A percentile compares a stretch with the other conserved stretches of the same genome.
Evolutionary conservation across 2,329 filamentous ascomycete species (phyloP).

Genomic region (Didymella sp.): DNA sequence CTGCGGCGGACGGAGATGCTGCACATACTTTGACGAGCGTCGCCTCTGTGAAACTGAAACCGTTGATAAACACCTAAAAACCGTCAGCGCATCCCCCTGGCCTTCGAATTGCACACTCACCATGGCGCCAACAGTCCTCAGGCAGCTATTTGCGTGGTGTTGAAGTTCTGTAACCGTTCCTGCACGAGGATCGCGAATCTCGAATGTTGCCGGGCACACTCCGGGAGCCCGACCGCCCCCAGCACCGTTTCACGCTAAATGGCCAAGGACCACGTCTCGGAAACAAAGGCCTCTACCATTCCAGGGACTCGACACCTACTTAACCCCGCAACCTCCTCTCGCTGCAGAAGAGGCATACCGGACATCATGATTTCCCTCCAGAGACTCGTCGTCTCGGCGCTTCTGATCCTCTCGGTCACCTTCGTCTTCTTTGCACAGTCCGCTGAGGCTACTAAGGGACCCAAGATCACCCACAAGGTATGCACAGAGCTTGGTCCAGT

Average conservation of each 20-base stretch:
- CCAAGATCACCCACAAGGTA: constrained; percentile 93
- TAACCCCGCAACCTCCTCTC: constrained; percentile 33
- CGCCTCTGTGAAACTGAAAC: constrained; percentile 82
- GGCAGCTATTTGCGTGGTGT: constrained; percentile 25
- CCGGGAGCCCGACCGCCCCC: constrained; percentile 24
- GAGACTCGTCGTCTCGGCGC: constrained; percentile 72
- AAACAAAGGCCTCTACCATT: constrained; percentile 21
- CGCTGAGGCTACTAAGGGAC: constrained; percentile 65
- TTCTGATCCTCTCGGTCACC: constrained; percentile 75
- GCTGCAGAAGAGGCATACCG: constrained; percentile 26
- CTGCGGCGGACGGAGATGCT: constrained; percentile 32
- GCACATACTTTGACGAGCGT: constrained; percentile 78
- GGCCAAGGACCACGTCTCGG: constrained; percentile 46
- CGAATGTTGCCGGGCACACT: constrained; percentile 16
- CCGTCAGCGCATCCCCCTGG: constrained; percentile 20
- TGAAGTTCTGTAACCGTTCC: constrained; percentile 25
- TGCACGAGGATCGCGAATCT: constrained; percentile 27
- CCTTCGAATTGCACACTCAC: constrained; percentile 25
- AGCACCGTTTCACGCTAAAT: constrained; percentile 22
- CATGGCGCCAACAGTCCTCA: constrained; percentile 32
- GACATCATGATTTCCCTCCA: constrained; percentile 76
- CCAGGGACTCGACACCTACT: constrained; percentile 29
- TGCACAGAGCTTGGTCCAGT: constrained; percentile 7
- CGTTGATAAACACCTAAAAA: constrained; percentile 79
- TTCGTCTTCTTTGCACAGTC: constrained; percentile 48